Base-by-base conservation (phyloP, 2,329 filamentous ascomycete species). In the Cadophora luteo-olivacea region DNA sequence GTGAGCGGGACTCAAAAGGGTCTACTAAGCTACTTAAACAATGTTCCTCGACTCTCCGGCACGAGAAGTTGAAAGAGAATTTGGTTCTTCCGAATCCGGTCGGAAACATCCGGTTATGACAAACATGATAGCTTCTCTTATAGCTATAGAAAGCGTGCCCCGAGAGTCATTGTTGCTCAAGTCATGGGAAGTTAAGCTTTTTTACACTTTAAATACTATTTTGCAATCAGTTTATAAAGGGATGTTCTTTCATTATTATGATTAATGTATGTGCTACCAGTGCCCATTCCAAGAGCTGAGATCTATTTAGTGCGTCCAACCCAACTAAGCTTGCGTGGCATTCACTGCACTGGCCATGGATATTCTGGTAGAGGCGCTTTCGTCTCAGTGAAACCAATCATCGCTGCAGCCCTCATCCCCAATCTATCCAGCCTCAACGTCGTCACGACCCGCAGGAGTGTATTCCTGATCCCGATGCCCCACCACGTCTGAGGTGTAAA, bases 391-490 rank as follows among this genome's bases (percentile, higher is more conserved):
- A 70, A 49, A 2, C 69, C 66, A 22, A 70, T 11, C 33, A n/a
- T 48, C 12, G 60, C 48, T 8, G 61, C 45, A 25, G n/a, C 60
- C 33, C 19, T 41, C 52, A 69, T 61, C 12, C 38, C 63, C 52
- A 70, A 8, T 41, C 41, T 63, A 65, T 68, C 62, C 52, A 71
- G 8, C 24, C 52, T 68, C 29, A 60, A 29, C 54, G 45, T 51
- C 6, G 65, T 68, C 52, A 69, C 68, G n/a, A 69, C 57, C 12
- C 65, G 52, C n/a, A 71, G 49, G 16, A 69, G n/a, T n/a, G 54
- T n/a, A 64, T 71, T 68, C 38, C 69, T 54, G 14, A 68, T 29
- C 38, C 55, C 19, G n/a, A 71, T 60, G 9, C 69, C 69, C 60
- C 36, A 61, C 29, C 12, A n/a, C 1, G 65, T 68, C 55, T 69